phyloP scores from a whole-genome alignment of 2,329 filamentous ascomycete genomes.

The Microdochium bolleyi region DNA sequence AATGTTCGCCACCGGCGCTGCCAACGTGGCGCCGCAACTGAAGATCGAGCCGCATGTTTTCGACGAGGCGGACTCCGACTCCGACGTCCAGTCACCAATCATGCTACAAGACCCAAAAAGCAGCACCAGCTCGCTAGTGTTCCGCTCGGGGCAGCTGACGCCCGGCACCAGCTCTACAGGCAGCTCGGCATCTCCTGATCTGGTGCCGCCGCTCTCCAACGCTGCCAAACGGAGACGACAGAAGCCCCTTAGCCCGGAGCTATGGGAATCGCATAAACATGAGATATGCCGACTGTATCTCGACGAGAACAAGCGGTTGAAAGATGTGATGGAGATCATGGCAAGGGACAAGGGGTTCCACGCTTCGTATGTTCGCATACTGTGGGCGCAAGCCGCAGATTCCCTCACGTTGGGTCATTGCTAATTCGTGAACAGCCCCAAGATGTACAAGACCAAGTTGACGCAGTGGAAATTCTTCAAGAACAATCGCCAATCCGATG shows the following conservation, averaged over 20 bases:
- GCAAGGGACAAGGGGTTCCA: constrained; percentile 13
- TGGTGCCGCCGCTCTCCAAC: neutral
- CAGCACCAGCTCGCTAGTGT: neutral
- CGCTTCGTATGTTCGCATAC: constrained; percentile 14
- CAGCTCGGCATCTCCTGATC: neutral
- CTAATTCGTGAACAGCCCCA: constrained; percentile 10
- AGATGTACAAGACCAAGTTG: constrained; percentile 23
- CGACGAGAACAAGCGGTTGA: constrained; percentile 17
- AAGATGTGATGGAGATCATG: constrained; percentile 20
- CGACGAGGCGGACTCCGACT: neutral
- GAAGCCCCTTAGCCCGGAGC: constrained; percentile 13
- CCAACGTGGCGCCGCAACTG: neutral
- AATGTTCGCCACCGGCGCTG: neutral
- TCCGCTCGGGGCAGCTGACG: neutral
- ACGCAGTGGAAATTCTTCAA: constrained; percentile 22
- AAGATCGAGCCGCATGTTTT: neutral
- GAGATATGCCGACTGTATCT: constrained; percentile 18
- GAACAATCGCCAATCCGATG: constrained; percentile 19
- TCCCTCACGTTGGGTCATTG: neutral
- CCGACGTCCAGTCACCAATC: neutral
- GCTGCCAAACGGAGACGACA: constrained; percentile 5
- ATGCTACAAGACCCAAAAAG: neutral
- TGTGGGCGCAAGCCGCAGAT: neutral
- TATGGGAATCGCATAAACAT: constrained; percentile 14
- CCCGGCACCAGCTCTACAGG: neutral